These are phyloP conservation scores for Cytospora leucostoma DNA, from an alignment of 2,329 filamentous ascomycete species.

Conservation along the genomic window DNA sequence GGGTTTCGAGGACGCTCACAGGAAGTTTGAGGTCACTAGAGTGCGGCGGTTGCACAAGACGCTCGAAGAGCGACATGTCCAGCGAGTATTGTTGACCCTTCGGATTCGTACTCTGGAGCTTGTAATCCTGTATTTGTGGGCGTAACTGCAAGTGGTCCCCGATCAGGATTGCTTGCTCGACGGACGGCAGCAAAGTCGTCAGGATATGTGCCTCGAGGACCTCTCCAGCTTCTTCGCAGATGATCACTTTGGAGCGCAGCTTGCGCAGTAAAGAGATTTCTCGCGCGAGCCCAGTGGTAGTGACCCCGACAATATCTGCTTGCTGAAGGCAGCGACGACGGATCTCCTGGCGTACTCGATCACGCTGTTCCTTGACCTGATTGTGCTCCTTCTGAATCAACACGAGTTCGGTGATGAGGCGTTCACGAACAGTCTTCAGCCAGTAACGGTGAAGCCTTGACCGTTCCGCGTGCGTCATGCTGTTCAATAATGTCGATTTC, in stretches of 20 bases:
- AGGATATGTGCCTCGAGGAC: conserved; percentile 66
- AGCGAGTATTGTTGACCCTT: conserved; percentile 53
- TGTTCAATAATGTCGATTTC: conserved; percentile 21
- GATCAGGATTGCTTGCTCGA: conserved; percentile 65
- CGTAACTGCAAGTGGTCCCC: conserved; percentile 65
- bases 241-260: conserved; percentile 55
- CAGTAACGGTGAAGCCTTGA: conserved; percentile 35
- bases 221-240: conserved; percentile 71
- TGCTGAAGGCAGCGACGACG: conserved; percentile 41
- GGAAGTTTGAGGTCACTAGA: conserved; percentile 11
- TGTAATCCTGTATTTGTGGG: conserved; percentile 57
- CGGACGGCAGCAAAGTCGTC: conserved; percentile 57
- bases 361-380: neutral
- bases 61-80: conserved; percentile 63
- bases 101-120: conserved; percentile 52
- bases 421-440: conserved; percentile 33
- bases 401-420: conserved; percentile 23
- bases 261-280: conserved; percentile 52
- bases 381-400: conserved; percentile 24
- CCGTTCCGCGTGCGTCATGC: conserved; percentile 33
- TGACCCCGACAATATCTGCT: conserved; percentile 57
- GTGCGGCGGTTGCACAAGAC: conserved; percentile 43
- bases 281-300: conserved; percentile 59
- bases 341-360: conserved; percentile 33
- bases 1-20: conserved; percentile 36